These are phyloP conservation scores for Epicoccum nigrum DNA, from an alignment of 2,329 filamentous ascomycete genomes.

Conservation along the genomic window DNA sequence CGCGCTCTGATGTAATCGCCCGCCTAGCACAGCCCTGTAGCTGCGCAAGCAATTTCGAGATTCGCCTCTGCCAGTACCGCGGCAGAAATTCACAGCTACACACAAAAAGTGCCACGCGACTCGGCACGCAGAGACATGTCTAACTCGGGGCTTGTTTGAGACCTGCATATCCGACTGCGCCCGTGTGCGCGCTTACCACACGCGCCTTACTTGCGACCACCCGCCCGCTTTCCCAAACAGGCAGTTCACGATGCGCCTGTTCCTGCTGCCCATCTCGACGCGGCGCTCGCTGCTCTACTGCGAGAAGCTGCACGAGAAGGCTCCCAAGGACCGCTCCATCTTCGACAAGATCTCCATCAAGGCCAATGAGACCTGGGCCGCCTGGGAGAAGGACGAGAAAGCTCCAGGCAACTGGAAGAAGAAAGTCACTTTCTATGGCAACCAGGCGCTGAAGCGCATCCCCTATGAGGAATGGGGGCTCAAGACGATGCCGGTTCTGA, in stretches of 20 bases:
- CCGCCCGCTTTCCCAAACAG: slow-evolving; percentile 9
- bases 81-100: neutral
- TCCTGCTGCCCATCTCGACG: slow-evolving; percentile 90
- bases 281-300: slow-evolving; percentile 91
- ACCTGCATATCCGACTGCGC: slow-evolving; percentile 22
- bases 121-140: slow-evolving; percentile 24
- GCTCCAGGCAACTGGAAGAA: slow-evolving; percentile 77
- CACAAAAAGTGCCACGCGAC: slow-evolving; percentile 21
- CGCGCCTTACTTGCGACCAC: slow-evolving; percentile 5
- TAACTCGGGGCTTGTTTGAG: slow-evolving; percentile 17
- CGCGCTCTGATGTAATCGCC: slow-evolving; percentile 18
- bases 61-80: slow-evolving; percentile 15
- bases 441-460: slow-evolving; percentile 82
- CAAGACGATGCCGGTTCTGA: slow-evolving; percentile 89
- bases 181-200: slow-evolving; percentile 27
- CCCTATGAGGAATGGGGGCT: slow-evolving; percentile 98
- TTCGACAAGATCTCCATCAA: slow-evolving; percentile 73
- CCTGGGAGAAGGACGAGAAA: slow-evolving; percentile 82
- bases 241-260: slow-evolving; percentile 75
- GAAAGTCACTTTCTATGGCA: slow-evolving; percentile 83
- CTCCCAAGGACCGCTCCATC: slow-evolving; percentile 57
- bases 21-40: slow-evolving; percentile 15
- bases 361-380: slow-evolving; percentile 78
- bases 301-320: slow-evolving; percentile 69
- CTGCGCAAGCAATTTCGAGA: slow-evolving; percentile 12